These are phyloP conservation scores for Melanogaster broomeanus DNA, from an alignment of 768 basidiomycete genomes.

Conservation along the genomic window DNA sequence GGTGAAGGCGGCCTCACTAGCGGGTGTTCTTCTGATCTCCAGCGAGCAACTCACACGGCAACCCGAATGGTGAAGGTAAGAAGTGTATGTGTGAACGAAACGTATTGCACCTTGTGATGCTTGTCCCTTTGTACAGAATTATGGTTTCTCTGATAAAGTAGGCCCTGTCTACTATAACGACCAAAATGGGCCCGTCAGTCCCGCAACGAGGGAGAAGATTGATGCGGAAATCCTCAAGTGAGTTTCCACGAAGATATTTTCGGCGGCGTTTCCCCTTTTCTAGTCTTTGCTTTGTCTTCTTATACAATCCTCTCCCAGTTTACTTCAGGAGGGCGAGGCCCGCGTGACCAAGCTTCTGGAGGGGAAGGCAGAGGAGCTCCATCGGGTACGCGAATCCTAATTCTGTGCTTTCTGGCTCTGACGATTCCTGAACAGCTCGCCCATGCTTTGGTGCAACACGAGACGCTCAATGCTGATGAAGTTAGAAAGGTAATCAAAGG, in stretches of 20 bases:
- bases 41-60: slow-evolving; percentile 77
- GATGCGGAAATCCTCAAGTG: slow-evolving; percentile 85
- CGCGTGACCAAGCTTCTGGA: slow-evolving; percentile 68
- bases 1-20: slow-evolving; percentile 87
- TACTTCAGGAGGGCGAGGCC: slow-evolving; percentile 70
- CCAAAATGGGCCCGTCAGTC: slow-evolving; percentile 67
- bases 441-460: slow-evolving; percentile 89
- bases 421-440: slow-evolving; percentile 60
- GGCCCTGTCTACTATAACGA: slow-evolving; percentile 85
- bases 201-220: slow-evolving; percentile 78
- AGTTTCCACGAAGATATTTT: slow-evolving; percentile 29
- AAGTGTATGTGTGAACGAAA: background rate
- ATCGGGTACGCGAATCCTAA: slow-evolving; percentile 50
- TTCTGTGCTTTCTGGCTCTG: background rate
- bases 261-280: background rate
- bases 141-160: slow-evolving; percentile 76
- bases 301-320: slow-evolving; percentile 28
- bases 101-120: background rate
- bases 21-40: slow-evolving; percentile 89
- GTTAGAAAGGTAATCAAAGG: slow-evolving; percentile 85
- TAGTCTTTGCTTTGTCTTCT: background rate
- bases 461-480: slow-evolving; percentile 87
- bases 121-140: slow-evolving; percentile 46
- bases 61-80: slow-evolving; percentile 87
- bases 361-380: slow-evolving; percentile 71